These are phyloP conservation scores for Monosporascus sp. DNA, from an alignment of 2,329 filamentous ascomycete species.

Conservation along the genomic window DNA sequence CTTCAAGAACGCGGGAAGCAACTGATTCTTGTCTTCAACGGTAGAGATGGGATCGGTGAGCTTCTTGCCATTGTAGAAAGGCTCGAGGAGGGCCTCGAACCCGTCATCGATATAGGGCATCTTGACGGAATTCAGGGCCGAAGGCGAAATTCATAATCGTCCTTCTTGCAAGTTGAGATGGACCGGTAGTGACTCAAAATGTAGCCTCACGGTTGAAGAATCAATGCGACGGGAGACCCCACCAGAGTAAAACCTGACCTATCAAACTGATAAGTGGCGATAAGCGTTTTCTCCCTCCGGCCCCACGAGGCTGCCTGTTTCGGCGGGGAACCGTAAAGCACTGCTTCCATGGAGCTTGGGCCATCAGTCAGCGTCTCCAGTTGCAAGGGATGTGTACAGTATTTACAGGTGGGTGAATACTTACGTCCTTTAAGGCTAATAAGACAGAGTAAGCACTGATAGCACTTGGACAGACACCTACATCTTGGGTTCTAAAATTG, in stretches of 20 bases:
- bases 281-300: not conserved
- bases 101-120: constrained; percentile 57
- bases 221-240: constrained; percentile 7
- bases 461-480: too few species aligned
- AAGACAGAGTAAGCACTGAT: too few species aligned
- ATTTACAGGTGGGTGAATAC: too few species aligned
- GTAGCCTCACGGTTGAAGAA: constrained; percentile 5
- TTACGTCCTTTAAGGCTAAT: too few species aligned
- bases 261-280: not conserved
- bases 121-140: constrained; percentile 13
- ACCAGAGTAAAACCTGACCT: constrained; percentile 12
- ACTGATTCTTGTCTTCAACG: constrained; percentile 88
- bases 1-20: constrained; percentile 94
- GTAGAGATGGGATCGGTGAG: constrained; percentile 60
- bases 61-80: constrained; percentile 64
- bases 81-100: constrained; percentile 61
- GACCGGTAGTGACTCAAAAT: constrained; percentile 5
- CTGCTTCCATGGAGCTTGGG: too few species aligned
- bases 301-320: too few species aligned
- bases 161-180: constrained; percentile 2
- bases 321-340: too few species aligned
- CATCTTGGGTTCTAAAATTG: too few species aligned
- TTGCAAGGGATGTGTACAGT: not conserved
- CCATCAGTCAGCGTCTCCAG: not conserved
- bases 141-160: not conserved